These are phyloP conservation scores for Neofusicoccum kwambonambiense DNA, from an alignment of 2,329 filamentous ascomycete genomes.

Conservation along the genomic window DNA sequence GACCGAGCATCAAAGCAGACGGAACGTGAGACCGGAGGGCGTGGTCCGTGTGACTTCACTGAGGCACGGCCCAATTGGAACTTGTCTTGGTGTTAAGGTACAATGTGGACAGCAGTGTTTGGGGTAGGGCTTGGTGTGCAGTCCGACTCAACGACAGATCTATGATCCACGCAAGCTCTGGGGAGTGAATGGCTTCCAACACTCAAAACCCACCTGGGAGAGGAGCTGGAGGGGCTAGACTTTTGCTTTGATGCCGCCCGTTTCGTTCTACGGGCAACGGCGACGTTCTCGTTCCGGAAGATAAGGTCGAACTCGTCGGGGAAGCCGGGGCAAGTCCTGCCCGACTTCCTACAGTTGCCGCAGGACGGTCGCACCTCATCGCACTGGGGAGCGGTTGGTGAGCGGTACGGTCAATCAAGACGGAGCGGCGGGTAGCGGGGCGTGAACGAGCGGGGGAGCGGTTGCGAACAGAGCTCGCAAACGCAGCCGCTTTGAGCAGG, in stretches of 20 bases:
- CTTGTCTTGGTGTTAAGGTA: too few species aligned
- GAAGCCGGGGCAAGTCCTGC: slow-evolving; percentile 65
- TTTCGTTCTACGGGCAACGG: slow-evolving; percentile 62
- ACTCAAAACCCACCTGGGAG: neutral
- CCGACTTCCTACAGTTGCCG: slow-evolving; percentile 63
- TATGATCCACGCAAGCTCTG: neutral
- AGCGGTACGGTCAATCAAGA: neutral
- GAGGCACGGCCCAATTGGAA: too few species aligned
- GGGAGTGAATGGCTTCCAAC: neutral
- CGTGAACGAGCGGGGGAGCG: neutral
- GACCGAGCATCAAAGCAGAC: neutral
- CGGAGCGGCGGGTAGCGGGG: neutral
- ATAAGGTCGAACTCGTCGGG: slow-evolving; percentile 71
- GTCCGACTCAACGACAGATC: too few species aligned
- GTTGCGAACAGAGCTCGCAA: neutral
- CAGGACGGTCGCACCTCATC: slow-evolving; percentile 67
- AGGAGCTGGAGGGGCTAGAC: neutral
- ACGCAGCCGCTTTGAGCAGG: neutral
- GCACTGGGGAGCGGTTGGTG: slow-evolving; percentile 49
- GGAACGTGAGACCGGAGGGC: too few species aligned
- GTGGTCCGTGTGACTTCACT: too few species aligned
- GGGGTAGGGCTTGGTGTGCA: too few species aligned
- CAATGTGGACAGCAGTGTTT: too few species aligned
- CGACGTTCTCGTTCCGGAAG: slow-evolving; percentile 70
- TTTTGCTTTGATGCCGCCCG: slow-evolving; percentile 9